These are phyloP conservation scores for Galerina marginata DNA, from an alignment of 768 basidiomycete species.

Conservation along the genomic window DNA sequence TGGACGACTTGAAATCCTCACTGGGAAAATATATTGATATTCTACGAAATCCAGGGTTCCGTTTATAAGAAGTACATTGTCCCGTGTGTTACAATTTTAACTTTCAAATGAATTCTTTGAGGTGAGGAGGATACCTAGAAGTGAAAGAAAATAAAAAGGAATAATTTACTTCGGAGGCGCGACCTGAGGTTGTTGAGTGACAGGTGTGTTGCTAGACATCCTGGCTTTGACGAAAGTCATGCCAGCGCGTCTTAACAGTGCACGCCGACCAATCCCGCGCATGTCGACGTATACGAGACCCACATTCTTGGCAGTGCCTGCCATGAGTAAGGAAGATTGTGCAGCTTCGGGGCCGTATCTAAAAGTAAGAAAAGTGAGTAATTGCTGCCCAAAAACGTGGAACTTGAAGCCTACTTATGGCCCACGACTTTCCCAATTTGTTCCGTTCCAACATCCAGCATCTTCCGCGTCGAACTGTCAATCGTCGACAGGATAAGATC, in stretches of 20 bases:
- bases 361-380: not conserved
- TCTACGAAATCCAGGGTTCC: too few relatives aligned
- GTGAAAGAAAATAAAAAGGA: too few relatives aligned
- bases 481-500: conserved; percentile 70
- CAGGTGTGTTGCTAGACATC: conserved; percentile 17
- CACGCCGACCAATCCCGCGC: conserved; percentile 71
- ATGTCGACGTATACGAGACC: conserved; percentile 80
- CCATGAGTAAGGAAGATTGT: conserved; percentile 59
- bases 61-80: too few relatives aligned
- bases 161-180: not conserved
- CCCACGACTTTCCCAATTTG: conserved; percentile 54
- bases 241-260: conserved; percentile 67
- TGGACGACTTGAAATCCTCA: not conserved
- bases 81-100: too few relatives aligned
- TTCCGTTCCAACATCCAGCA: conserved; percentile 56
- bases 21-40: not conserved
- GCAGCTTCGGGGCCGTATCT: conserved; percentile 71
- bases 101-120: too few relatives aligned
- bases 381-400: not conserved
- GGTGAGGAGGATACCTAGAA: too few relatives aligned
- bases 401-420: conserved; percentile 51
- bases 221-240: conserved; percentile 60
- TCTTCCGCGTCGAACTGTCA: conserved; percentile 58
- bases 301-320: conserved; percentile 72
- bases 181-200: not conserved